Base-by-base conservation (phyloP, 148 eudicot genomes). In the Rhododendron williamsianum region DNA sequence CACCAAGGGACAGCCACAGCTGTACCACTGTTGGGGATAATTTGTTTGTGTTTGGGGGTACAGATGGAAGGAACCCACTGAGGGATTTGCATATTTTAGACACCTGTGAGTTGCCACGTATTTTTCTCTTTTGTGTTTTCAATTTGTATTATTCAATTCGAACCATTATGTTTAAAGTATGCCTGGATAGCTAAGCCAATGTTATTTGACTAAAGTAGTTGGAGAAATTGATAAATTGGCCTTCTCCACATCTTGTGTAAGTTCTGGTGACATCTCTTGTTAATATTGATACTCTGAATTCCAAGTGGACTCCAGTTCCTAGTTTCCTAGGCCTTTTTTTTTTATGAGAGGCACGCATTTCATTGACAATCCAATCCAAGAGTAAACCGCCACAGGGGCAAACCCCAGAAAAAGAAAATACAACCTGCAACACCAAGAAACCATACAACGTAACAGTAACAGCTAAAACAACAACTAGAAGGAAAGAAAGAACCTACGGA, bases 1-100 rank as follows among this genome's bases (percentile, higher is more conserved):
- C 74, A 74, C 97, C 98, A 43, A 93, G 99, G 89, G 99, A 96
- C 87, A 96, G 98, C 90, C 99, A 96, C 84, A 94, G 93, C 82
- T 96, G 98, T 87, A 94, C 99, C 27, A 82, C 99, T 78, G 93
- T 97, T 60, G 94, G 93, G 73, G 93, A 97, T 82, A 88, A 89
- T 86, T 91, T 97, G 83, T 94, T 92, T 86, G 92, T 95, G 76
- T 95, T 95, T 86, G 98, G 98, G 36, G 98, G 98, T 73, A 94
- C 97, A 43, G 96, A 94, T 91, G 98, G 98, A 82, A 84, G 79
- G 84, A 90, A 86, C 13, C 93, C 98, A 15, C 98, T 95, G 13
- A 89, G 84, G 82, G 98, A 95, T 88, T 89, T 95, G 94, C 93
- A 92, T 83, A 79, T 94, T 76, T 86, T 95, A 85, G 91, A 95